Conservation (phyloP, 306 rosid genomes). For the Lathyrus sativus region DNA sequence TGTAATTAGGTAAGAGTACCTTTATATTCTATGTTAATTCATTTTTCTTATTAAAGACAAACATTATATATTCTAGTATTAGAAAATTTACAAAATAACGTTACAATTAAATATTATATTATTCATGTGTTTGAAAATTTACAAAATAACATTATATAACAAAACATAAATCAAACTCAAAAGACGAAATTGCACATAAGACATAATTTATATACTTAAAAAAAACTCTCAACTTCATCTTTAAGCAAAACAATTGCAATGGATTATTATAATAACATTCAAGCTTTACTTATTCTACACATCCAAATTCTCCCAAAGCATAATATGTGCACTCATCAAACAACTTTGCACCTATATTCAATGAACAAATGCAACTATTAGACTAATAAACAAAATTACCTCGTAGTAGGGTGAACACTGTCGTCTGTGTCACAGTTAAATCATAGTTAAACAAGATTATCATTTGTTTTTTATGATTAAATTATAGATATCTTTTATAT, state of each 20-base stretch:
- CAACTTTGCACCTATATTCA: conserved; percentile 30
- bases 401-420: no score
- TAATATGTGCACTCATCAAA: conserved; percentile 1
- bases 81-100: no score
- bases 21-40: no score
- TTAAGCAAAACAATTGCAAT: neutral
- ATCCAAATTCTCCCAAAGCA: conserved; percentile 30
- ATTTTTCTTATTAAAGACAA: no score
- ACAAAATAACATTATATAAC: neutral
- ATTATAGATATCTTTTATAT: no score
- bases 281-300: neutral
- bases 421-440: no score
- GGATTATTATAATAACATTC: neutral
- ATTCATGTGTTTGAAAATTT: neutral
- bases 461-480: no score
- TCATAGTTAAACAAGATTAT: no score
- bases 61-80: no score
- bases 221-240: neutral
- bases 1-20: no score
- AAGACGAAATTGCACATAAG: neutral
- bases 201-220: neutral
- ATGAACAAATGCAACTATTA: conserved; percentile 3
- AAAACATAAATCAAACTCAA: neutral
- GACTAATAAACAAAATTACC: no score
- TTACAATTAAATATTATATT: no score